These are phyloP conservation scores for Wilhelminamyces savonicus DNA, from an alignment of 805 yeast genomes.

Conservation along the genomic window DNA sequence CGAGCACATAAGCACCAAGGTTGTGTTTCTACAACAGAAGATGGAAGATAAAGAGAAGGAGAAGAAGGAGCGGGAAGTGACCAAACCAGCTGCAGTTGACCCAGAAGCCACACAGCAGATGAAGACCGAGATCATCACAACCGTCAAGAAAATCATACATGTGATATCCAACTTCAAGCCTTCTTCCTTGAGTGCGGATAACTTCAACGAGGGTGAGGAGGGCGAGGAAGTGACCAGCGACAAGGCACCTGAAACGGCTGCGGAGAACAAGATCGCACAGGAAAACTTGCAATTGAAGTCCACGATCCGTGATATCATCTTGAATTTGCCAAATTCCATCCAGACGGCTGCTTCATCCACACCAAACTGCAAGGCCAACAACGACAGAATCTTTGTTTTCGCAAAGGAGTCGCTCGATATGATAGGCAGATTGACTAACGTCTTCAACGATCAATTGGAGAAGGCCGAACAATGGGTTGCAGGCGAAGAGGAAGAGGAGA, in stretches of 20 bases:
- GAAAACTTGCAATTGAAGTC: constrained; percentile 39
- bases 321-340: constrained; percentile 63
- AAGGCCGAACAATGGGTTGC: constrained; percentile 83
- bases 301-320: constrained; percentile 71
- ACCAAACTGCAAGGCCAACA: constrained; percentile 7
- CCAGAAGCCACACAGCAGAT: constrained; percentile 35
- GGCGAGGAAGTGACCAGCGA: constrained; percentile 63
- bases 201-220: constrained; percentile 2
- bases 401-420: constrained; percentile 89
- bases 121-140: constrained; percentile 77
- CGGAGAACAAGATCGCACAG: constrained; percentile 6
- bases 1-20: constrained; percentile 62
- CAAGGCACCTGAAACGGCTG: constrained; percentile 39
- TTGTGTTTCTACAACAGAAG: constrained; percentile 49
- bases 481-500: constrained; percentile 32
- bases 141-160: constrained; percentile 82
- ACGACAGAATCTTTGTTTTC: constrained; percentile 68
- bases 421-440: constrained; percentile 74
- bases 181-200: constrained; percentile 20
- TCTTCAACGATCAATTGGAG: constrained; percentile 77
- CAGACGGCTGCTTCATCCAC: constrained; percentile 43
- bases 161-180: constrained; percentile 74
- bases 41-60: constrained; percentile 33
- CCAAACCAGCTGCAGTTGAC: too few relatives aligned
- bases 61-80: constrained; percentile 8